Conservation (phyloP, 306 rosid species). For the Gillenia trifoliata region DNA sequence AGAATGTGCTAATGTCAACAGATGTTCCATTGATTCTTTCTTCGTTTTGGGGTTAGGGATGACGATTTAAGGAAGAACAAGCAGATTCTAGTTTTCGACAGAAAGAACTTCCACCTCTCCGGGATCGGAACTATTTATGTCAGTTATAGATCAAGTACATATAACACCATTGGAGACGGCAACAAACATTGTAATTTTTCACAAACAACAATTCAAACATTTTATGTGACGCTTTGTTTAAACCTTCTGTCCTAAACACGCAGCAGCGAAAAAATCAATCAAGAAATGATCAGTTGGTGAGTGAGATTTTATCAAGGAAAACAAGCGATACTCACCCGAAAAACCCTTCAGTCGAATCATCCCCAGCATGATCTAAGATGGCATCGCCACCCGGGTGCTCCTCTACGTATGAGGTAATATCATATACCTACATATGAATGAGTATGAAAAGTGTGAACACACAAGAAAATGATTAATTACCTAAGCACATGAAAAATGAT, state of each 20-base stretch:
- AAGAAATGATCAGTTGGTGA: neutral
- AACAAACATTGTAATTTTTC: neutral
- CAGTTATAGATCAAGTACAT: neutral
- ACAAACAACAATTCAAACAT: neutral
- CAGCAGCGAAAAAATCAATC: neutral
- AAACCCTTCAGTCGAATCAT: constrained; percentile 83
- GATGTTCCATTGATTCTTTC: neutral
- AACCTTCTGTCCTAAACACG: neutral
- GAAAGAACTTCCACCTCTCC: neutral
- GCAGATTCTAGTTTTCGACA: neutral
- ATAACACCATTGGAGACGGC: neutral
- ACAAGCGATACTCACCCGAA: constrained; percentile 43
- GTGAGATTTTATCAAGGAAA: neutral
- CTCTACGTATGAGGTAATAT: constrained; percentile 86
- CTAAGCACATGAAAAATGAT: neutral
- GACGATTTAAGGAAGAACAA: neutral
- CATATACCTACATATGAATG: constrained; percentile 65
- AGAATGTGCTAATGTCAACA: neutral
- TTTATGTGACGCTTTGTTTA: neutral
- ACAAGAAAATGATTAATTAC: no score
- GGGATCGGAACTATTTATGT: neutral
- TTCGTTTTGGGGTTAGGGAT: neutral
- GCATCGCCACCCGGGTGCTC: constrained; percentile 99
- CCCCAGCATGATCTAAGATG: constrained; percentile 86
- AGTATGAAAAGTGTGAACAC: no score